Base-by-base conservation (phyloP, 164 flowering plant species). In the Tetrastigma voinierianum region DNA sequence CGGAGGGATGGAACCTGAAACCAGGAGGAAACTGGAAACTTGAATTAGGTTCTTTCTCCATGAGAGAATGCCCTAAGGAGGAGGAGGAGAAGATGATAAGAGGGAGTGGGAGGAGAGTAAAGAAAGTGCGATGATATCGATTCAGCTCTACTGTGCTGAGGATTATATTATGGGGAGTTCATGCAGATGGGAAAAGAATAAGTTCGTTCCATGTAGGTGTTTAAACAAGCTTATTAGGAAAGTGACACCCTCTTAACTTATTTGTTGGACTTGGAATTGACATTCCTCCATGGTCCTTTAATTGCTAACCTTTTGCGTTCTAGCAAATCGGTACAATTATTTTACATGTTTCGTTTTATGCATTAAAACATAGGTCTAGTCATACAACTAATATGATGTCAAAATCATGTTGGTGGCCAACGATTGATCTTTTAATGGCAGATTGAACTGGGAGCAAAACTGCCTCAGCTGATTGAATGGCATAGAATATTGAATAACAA, bases 1-100 rank as follows among this genome's bases (percentile, higher is more conserved):
- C 88, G 18, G 88, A 76, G 2, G 88, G 86, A 61, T 80, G 80
- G 60, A 84, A 84, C 59, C 83, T 69, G 61, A 84, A 80, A 9
- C 86, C 86, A 14, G 88, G 84, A 52, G 84, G 84, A 13, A 80
- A 71, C 46, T 72, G 76, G 51, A 67, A 43, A 48, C 45, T 57
- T 10, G 72, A 52, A 43, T 48, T 67, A 43, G 58, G 20, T 54
- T 64, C 57, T 40, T 16, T 40, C 54, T 76, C 76, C 79, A 72
- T 76, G 12, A 21, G 17, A 43, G 47, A n/a, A 24, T 11, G 51
- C 10, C n/a, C 51, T 59, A 25, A 11, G 4, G 59, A 40, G 23
- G 15, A 51, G 46, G 19, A 61, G 43, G 24, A 24, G 54, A 43
- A 61, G 21, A 51, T 32, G 40, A 32, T 32, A 32, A 32, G 5